Evolutionary conservation across 768 basidiomycete species (phyloP).

Genomic region (Sutorius australiensis): DNA sequence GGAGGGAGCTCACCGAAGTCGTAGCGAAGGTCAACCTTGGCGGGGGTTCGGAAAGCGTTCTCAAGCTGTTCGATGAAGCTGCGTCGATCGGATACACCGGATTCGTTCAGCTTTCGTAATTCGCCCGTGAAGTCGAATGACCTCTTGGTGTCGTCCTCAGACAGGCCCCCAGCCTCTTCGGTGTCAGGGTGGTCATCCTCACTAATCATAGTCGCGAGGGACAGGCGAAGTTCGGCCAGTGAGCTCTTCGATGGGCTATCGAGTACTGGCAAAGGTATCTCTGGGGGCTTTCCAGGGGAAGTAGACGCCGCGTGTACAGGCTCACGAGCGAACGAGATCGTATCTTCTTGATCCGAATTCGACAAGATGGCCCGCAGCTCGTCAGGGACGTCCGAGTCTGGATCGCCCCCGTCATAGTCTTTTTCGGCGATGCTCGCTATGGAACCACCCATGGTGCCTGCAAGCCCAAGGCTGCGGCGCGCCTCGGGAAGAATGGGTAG

Average conservation of each 20-base stretch:
- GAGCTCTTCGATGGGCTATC: constrained; percentile 7
- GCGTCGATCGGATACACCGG: constrained; percentile 59
- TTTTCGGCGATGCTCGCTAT: constrained; percentile 44
- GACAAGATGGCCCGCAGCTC: constrained; percentile 65
- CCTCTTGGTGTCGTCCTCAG: constrained; percentile 68
- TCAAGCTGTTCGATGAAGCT: constrained; percentile 85
- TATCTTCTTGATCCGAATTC: constrained; percentile 41
- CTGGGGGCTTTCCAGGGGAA: constrained; percentile 44
- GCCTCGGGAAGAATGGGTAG: constrained; percentile 47
- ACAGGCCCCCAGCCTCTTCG: constrained; percentile 40
- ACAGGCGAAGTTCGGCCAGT: constrained; percentile 33
- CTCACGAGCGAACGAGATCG: constrained; percentile 30
- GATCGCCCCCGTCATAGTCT: constrained; percentile 54
- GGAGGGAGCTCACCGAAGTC: constrained; percentile 49
- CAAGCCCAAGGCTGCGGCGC: constrained; percentile 56
- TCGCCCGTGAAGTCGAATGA: constrained; percentile 86
- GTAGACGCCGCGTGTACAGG: constrained; percentile 14
- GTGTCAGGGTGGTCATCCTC: constrained; percentile 40
- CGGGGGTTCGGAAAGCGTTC: constrained; percentile 73
- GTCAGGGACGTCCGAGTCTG: constrained; percentile 77
- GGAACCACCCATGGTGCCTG: constrained; percentile 65
- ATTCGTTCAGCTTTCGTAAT: constrained; percentile 63
- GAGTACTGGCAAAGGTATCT: constrained; percentile 35
- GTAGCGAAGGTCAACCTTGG: constrained; percentile 57
- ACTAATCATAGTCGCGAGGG: constrained; percentile 44